Evolutionary conservation across 2,329 filamentous ascomycete genomes (phyloP).

Genomic region (Colletotrichum lini): DNA sequence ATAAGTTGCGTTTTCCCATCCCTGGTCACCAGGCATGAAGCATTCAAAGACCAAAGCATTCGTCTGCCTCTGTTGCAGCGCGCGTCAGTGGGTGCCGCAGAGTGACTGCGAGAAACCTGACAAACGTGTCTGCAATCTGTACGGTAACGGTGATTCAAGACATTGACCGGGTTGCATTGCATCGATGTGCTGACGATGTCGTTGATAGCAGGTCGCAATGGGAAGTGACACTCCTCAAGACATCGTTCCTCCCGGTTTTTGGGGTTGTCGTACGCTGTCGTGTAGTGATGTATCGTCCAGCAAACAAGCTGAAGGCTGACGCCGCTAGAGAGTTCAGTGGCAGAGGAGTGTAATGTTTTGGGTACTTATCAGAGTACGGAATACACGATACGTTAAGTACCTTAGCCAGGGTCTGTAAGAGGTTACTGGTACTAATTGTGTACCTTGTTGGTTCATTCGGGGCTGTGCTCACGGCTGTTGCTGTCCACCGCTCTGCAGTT

Average conservation of each 20-base stretch:
- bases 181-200: slow-evolving; percentile 6
- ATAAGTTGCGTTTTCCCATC: slow-evolving; percentile 30
- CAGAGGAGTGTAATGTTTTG: no score
- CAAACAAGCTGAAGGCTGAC: slow-evolving; percentile 6
- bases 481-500: slow-evolving; percentile 32
- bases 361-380: no score
- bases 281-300: neutral
- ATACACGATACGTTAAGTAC: no score
- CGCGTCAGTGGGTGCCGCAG: slow-evolving; percentile 15
- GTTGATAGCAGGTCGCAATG: slow-evolving; percentile 1
- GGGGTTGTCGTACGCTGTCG: neutral
- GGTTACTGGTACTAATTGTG: slow-evolving; percentile 23
- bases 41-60: slow-evolving; percentile 33
- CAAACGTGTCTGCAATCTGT: neutral
- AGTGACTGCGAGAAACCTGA: slow-evolving; percentile 1
- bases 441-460: slow-evolving; percentile 24
- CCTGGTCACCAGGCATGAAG: neutral
- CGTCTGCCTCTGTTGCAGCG: slow-evolving; percentile 30
- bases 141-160: neutral
- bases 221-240: neutral
- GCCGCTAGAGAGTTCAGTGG: slow-evolving; percentile 5
- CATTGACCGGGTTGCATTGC: slow-evolving; percentile 10
- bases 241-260: neutral
- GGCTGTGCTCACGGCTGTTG: slow-evolving; percentile 25
- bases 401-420: no score